Evolutionary conservation across 768 basidiomycete genomes (phyloP).

Genomic region (Sporobolomyces roseus): DNA sequence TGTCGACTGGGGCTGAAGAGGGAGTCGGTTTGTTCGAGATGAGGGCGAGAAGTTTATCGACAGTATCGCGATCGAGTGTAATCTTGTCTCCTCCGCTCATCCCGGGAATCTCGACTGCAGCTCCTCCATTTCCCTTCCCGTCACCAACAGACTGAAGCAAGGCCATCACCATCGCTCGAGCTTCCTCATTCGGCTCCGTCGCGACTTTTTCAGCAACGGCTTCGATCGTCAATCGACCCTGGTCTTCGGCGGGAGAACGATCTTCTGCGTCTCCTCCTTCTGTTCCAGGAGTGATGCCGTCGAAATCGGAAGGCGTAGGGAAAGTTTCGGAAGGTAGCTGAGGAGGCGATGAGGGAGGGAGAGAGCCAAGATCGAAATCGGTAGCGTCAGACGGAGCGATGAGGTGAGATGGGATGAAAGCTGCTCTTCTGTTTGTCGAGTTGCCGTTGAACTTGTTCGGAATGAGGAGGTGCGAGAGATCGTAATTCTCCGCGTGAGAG

Average conservation of each 20-base stretch:
- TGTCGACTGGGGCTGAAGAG: background rate
- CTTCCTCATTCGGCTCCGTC: slow-evolving; percentile 23
- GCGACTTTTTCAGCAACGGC: slow-evolving; percentile 25
- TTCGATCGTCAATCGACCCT: slow-evolving; percentile 11
- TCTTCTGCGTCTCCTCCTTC: slow-evolving; percentile 34
- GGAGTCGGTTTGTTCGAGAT: slow-evolving; percentile 24
- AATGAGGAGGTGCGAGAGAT: background rate
- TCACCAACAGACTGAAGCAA: slow-evolving; percentile 28
- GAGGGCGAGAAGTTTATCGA: slow-evolving; percentile 30
- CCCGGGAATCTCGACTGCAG: background rate
- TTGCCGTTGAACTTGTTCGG: background rate
- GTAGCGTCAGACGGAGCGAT: slow-evolving; percentile 32
- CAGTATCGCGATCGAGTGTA: slow-evolving; percentile 34
- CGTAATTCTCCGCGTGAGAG: background rate
- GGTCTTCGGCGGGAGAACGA: background rate
- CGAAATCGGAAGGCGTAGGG: slow-evolving; percentile 38
- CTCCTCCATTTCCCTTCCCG: background rate
- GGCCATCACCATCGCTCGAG: slow-evolving; percentile 22
- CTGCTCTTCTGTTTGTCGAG: slow-evolving; percentile 12
- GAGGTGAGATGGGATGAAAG: slow-evolving; percentile 23
- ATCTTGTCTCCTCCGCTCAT: slow-evolving; percentile 9
- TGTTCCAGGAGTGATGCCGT: slow-evolving; percentile 36
- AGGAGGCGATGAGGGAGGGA: slow-evolving; percentile 37
- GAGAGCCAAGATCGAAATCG: slow-evolving; percentile 31
- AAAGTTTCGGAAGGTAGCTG: slow-evolving; percentile 32